Percentiles rank a stretch among this genome's conserved stretches.
phyloP scores from a whole-genome alignment of 1,284 basidiomycete genomes.

The Flammula alnicola region DNA sequence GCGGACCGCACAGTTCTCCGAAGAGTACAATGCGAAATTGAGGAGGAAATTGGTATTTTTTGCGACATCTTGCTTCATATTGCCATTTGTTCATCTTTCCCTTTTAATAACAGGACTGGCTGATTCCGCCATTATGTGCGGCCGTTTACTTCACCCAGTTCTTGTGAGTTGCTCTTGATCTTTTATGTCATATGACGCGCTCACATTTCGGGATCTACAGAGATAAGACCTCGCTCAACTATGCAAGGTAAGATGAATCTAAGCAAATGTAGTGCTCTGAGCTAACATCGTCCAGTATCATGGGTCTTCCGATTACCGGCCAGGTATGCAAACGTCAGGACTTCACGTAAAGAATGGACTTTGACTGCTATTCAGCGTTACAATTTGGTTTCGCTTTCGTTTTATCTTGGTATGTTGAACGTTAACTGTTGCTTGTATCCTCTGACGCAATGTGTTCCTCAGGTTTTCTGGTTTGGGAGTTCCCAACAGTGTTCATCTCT shows the following conservation, averaged over 20 bases:
- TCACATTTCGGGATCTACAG: slow-evolving; percentile 33
- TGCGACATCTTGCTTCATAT: neutral
- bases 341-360: neutral
- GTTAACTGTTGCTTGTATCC: too few relatives aligned
- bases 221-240: slow-evolving; percentile 72
- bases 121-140: slow-evolving; percentile 66
- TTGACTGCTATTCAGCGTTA: slow-evolving; percentile 47
- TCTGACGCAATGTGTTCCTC: slow-evolving; percentile 7
- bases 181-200: neutral
- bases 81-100: neutral
- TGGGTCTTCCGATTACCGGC: slow-evolving; percentile 67
- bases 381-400: slow-evolving; percentile 69
- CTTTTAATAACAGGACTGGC: slow-evolving; percentile 46
- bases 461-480: slow-evolving; percentile 69
- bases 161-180: slow-evolving; percentile 43
- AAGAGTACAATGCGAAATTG: slow-evolving; percentile 62
- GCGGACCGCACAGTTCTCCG: slow-evolving; percentile 55
- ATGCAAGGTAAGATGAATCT: slow-evolving; percentile 54
- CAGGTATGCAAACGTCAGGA: slow-evolving; percentile 44
- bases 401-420: slow-evolving; percentile 59
- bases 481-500: slow-evolving; percentile 69
- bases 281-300: slow-evolving; percentile 47
- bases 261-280: neutral
- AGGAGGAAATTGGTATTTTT: slow-evolving; percentile 61
- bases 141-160: slow-evolving; percentile 72